Evolutionary conservation across 2,329 filamentous ascomycete species (phyloP).

Genomic region (Aspergillus nomiae): DNA sequence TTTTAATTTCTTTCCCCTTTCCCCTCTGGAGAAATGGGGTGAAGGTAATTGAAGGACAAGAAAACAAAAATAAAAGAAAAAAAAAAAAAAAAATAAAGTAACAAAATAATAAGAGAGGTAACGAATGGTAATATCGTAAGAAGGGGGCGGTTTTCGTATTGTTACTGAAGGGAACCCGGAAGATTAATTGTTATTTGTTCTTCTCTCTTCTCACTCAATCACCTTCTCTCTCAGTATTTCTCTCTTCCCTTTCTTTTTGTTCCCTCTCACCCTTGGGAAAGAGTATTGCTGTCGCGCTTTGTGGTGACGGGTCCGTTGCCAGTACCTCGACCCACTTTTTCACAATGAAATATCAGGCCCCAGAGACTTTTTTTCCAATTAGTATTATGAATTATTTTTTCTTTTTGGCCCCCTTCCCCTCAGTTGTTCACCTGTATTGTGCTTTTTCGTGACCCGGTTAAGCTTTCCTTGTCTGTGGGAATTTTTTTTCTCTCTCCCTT

Average conservation of each 20-base stretch:
- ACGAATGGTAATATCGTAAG: slow-evolving; percentile 17
- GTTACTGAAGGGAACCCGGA: slow-evolving; percentile 17
- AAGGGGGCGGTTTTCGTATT: slow-evolving; percentile 20
- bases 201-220: slow-evolving; percentile 4
- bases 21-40: slow-evolving; percentile 4
- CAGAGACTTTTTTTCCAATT: slow-evolving; percentile 7
- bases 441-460: slow-evolving; percentile 22
- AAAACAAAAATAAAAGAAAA: slow-evolving; percentile 9
- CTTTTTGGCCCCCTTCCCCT: slow-evolving; percentile 22
- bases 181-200: slow-evolving; percentile 20
- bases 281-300: slow-evolving; percentile 21
- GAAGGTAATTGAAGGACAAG: slow-evolving; percentile 1
- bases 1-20: not conserved
- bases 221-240: not conserved
- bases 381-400: slow-evolving; percentile 7
- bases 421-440: slow-evolving; percentile 14
- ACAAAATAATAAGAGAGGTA: slow-evolving; percentile 10
- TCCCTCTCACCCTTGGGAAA: slow-evolving; percentile 12
- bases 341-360: slow-evolving; percentile 18
- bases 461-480: slow-evolving; percentile 26
- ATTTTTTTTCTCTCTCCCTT: slow-evolving; percentile 6
- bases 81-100: not conserved
- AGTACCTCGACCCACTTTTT: slow-evolving; percentile 23
- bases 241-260: slow-evolving; percentile 4
- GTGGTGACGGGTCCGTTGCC: slow-evolving; percentile 27